phyloP scores from a whole-genome alignment of 169 alveolate genomes.

The Eimeria tenella region DNA sequence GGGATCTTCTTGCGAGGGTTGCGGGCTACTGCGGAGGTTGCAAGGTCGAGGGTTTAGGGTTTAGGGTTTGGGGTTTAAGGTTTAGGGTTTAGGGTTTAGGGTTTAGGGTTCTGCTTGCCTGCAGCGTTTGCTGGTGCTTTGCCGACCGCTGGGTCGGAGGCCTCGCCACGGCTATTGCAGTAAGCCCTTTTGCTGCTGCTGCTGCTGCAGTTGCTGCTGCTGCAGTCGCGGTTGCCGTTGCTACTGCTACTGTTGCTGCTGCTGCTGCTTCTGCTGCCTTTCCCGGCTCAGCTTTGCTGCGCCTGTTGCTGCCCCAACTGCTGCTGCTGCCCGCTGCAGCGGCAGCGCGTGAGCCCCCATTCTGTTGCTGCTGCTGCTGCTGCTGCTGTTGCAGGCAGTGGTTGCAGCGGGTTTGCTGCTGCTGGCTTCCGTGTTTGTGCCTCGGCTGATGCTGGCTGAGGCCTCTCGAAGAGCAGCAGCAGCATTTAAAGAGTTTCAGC shows the following conservation, averaged over 20 bases:
- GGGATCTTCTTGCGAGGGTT: no score
- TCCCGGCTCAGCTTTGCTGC: not conserved
- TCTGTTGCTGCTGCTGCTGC: not conserved
- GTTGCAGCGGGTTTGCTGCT: not conserved
- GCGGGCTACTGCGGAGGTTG: not conserved
- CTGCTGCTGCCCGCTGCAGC: not conserved
- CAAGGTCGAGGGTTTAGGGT: not conserved
- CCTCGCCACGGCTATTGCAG: not conserved
- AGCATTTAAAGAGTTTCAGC: conserved; percentile 41
- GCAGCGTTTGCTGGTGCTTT: not conserved
- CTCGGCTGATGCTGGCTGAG: conserved; percentile 13
- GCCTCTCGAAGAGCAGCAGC: not conserved
- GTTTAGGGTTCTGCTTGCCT: not conserved
- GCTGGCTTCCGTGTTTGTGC: not conserved
- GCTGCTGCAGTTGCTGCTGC: no score
- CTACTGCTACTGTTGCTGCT: not conserved
- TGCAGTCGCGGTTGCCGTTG: no score
- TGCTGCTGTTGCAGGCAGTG: not conserved
- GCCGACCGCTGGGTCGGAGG: not conserved
- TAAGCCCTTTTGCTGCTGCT: no score
- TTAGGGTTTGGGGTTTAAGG: not conserved
- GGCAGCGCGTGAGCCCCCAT: not conserved
- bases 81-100: not conserved
- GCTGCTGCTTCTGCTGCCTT: not conserved
- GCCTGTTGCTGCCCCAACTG: not conserved